Evolutionary conservation across 306 rosid genomes (phyloP).

Genomic region (Cucumis cinereus): DNA sequence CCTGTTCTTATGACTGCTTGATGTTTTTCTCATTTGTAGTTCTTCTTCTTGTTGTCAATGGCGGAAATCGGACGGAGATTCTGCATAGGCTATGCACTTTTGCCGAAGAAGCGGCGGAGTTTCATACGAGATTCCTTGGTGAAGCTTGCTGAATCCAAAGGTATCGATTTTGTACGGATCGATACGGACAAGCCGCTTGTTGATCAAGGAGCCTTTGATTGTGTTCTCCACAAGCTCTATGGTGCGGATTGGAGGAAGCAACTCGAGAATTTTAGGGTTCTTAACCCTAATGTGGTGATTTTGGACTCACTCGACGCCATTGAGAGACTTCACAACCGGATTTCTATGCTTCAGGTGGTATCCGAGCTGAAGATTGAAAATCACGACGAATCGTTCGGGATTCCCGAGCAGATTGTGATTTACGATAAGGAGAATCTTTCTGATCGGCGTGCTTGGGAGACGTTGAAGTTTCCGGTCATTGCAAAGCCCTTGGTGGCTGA

Average conservation of each 20-base stretch:
- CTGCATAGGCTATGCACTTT: conserved; percentile 65
- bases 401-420: conserved; percentile 81
- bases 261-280: conserved; percentile 24
- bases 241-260: conserved; percentile 60
- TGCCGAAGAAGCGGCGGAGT: conserved; percentile 70
- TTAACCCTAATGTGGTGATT: conserved; percentile 49
- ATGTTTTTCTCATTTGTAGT: conserved; percentile 8
- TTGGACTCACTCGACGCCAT: conserved; percentile 70
- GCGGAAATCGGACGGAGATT: conserved; percentile 56
- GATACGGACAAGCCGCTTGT: conserved; percentile 25
- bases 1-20: conserved; percentile 9
- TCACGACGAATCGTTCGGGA: conserved; percentile 52
- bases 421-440: conserved; percentile 59
- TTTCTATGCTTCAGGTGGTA: conserved; percentile 88
- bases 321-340: conserved; percentile 74
- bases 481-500: conserved; percentile 84
- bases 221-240: conserved; percentile 74
- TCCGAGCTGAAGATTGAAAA: conserved; percentile 52
- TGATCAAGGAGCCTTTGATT: conserved; percentile 79
- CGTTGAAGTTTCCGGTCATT: conserved; percentile 64
- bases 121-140: conserved; percentile 64
- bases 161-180: conserved; percentile 50
- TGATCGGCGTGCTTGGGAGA: conserved; percentile 49
- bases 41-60: conserved; percentile 20
- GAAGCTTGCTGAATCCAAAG: conserved; percentile 48